Conservation (phyloP, 2,329 filamentous ascomycete genomes). For the Diplodia scrobiculata region DNA sequence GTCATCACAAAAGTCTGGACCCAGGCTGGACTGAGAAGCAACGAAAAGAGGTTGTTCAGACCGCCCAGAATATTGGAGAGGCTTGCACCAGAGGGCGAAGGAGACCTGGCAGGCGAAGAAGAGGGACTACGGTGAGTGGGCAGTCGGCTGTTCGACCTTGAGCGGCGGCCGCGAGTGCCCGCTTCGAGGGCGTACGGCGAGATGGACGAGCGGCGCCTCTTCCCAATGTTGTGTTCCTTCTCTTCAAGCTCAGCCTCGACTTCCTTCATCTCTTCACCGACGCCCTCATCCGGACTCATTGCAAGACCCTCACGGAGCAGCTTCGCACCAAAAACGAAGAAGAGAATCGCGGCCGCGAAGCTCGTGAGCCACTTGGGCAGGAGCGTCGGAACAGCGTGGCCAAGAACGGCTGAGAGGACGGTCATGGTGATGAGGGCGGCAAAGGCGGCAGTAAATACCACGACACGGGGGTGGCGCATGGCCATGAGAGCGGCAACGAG, state of each 20-base stretch:
- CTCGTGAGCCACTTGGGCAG: conserved; percentile 90
- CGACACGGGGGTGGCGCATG: conserved; percentile 91
- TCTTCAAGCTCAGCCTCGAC: conserved; percentile 92
- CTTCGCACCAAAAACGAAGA: conserved; percentile 84
- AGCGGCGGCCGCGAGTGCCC: conserved; percentile 68
- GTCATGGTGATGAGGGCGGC: conserved; percentile 92
- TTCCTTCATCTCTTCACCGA: conserved; percentile 96
- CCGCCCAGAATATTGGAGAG: conserved; percentile 61
- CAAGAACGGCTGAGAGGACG: conserved; percentile 85
- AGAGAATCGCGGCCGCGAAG: conserved; percentile 79
- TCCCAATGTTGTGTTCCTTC: conserved; percentile 77
- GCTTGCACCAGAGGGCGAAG: conserved; percentile 42
- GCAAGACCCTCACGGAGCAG: conserved; percentile 82
- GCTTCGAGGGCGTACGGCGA: conserved; percentile 79
- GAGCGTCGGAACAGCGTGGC: conserved; percentile 86
- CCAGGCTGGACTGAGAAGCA: conserved; percentile 93
- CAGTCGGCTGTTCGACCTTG: conserved; percentile 72
- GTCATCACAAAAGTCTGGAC: conserved; percentile 99
- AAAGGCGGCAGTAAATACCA: conserved; percentile 95
- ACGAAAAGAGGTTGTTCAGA: conserved; percentile 79
- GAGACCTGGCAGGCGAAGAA: conserved; percentile 53
- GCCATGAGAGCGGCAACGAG: conserved; percentile 96
- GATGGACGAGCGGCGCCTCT: conserved; percentile 67
- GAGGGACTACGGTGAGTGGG: conserved; percentile 81
- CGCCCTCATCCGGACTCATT: conserved; percentile 87